phyloP scores from a whole-genome alignment of 345 rosid genomes.

The Melastoma malabathricum region DNA sequence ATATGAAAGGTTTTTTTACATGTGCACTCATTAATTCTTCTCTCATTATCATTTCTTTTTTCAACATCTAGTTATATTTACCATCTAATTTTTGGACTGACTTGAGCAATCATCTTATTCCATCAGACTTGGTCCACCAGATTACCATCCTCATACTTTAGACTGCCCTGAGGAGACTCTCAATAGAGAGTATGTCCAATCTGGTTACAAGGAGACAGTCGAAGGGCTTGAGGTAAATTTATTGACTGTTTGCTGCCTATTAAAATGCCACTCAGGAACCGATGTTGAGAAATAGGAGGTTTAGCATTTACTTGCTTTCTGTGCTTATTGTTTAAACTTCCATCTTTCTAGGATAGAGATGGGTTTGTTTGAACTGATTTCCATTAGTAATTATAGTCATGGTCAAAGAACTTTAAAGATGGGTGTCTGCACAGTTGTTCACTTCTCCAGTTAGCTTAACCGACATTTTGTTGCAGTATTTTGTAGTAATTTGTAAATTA shows the following conservation, averaged over 20 bases:
- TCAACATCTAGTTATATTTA: neutral
- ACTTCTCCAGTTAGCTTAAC: no score
- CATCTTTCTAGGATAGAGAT: no score
- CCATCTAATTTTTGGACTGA: neutral
- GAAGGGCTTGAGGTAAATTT: constrained; percentile 85
- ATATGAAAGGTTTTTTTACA: no score
- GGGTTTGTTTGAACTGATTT: no score
- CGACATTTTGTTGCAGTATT: neutral
- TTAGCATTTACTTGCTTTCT: no score
- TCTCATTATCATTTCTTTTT: neutral
- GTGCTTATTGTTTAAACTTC: no score
- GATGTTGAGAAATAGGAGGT: no score
- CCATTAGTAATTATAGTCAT: no score
- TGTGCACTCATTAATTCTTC: no score
- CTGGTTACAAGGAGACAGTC: constrained; percentile 87
- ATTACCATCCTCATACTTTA: constrained; percentile 79
- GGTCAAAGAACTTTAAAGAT: no score
- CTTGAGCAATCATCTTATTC: neutral
- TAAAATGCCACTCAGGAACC: no score
- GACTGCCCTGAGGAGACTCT: constrained; percentile 90
- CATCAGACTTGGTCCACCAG: constrained; percentile 90
- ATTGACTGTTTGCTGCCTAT: constrained; percentile 2
- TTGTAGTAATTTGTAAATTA: constrained; percentile 1
- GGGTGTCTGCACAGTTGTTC: no score
- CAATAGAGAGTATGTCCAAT: constrained; percentile 59